Evolutionary conservation across 495 filamentous ascomycete species (phyloP).

Genomic region (Aspergillus saccharolyticus): DNA sequence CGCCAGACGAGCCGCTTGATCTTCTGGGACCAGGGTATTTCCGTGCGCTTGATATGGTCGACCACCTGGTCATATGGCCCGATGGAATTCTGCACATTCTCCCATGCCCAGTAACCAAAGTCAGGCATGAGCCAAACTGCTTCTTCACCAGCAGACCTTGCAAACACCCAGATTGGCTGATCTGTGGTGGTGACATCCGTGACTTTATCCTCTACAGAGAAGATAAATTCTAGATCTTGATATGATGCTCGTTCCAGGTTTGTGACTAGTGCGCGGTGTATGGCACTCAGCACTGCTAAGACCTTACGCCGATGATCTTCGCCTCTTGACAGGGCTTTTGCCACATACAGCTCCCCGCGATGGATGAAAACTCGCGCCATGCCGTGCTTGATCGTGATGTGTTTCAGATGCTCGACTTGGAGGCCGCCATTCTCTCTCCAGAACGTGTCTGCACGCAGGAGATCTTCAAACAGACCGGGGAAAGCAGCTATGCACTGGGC

Average conservation of each 20-base stretch:
- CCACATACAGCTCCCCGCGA: constrained; percentile 34
- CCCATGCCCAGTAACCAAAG: constrained; percentile 73
- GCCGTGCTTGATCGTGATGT: constrained; percentile 24
- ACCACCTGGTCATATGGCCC: constrained; percentile 55
- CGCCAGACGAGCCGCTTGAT: constrained; percentile 62
- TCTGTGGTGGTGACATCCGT: constrained; percentile 38
- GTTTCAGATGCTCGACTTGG: constrained; percentile 29
- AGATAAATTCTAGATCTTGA: constrained; percentile 60
- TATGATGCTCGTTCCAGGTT: constrained; percentile 39
- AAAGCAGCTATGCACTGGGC: constrained; percentile 41
- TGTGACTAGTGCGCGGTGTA: constrained; percentile 41
- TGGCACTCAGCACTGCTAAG: constrained; percentile 40
- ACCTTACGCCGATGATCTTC: constrained; percentile 44
- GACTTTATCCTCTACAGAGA: constrained; percentile 50
- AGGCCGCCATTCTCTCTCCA: constrained; percentile 28
- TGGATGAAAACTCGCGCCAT: constrained; percentile 36
- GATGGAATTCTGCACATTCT: constrained; percentile 53
- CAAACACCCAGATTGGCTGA: constrained; percentile 50
- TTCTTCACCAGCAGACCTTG: constrained; percentile 35
- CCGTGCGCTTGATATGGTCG: constrained; percentile 35
- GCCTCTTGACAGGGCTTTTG: constrained; percentile 29
- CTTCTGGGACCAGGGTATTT: constrained; percentile 46
- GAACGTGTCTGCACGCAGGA: constrained; percentile 30
- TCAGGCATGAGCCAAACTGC: constrained; percentile 69
- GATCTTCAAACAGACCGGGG: constrained; percentile 44